These are phyloP conservation scores for Chaetomium tenue DNA, from an alignment of 495 filamentous ascomycete species.

Conservation along the genomic window DNA sequence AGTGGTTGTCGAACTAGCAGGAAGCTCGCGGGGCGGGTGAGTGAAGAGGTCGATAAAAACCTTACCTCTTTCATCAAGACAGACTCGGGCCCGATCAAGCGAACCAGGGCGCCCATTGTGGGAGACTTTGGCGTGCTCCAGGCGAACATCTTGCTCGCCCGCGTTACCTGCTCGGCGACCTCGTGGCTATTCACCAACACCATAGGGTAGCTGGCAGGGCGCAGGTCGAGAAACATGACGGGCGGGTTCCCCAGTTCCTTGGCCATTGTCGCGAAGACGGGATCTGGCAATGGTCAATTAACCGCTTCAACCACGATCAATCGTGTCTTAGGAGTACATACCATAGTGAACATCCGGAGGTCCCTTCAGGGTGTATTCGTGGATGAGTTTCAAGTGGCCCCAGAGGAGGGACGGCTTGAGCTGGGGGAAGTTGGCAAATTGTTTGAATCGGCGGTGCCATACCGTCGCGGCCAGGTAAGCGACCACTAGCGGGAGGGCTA, in stretches of 20 bases:
- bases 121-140: constrained; percentile 48
- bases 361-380: constrained; percentile 24
- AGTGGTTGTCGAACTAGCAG: neutral
- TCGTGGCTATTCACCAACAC: constrained; percentile 46
- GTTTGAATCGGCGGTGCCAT: constrained; percentile 25
- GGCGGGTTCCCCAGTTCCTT: constrained; percentile 31
- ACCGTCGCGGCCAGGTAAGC: constrained; percentile 1
- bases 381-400: constrained; percentile 34
- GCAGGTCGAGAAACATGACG: constrained; percentile 38
- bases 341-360: constrained; percentile 29
- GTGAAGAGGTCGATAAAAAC: no score
- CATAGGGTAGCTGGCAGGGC: constrained; percentile 37
- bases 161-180: constrained; percentile 45
- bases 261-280: constrained; percentile 26
- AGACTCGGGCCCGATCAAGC: constrained; percentile 41
- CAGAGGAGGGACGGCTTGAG: constrained; percentile 32
- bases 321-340: neutral
- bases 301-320: neutral
- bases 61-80: constrained; percentile 38
- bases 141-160: constrained; percentile 38
- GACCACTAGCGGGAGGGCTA: constrained; percentile 8
- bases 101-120: constrained; percentile 29
- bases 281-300: constrained; percentile 20
- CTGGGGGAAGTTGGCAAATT: constrained; percentile 37
- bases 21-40: no score